Base-by-base conservation (phyloP, 768 basidiomycete genomes). In the Pleurotus giganteus region DNA sequence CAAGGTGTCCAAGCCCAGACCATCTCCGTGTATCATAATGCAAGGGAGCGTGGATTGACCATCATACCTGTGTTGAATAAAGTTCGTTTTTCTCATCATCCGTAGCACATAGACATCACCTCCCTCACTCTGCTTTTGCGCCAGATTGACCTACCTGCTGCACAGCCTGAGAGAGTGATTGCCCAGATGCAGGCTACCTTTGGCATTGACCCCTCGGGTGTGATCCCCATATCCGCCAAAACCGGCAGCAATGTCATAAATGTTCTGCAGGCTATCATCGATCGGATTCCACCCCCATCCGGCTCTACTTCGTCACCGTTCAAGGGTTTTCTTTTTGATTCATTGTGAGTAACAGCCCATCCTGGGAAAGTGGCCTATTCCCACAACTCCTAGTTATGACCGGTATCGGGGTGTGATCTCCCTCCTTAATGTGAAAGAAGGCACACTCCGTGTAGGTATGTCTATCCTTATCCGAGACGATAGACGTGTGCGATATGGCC, bases 1-100 rank as follows among this genome's bases (percentile, higher is more conserved):
- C 95, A 96, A 74, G 97, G 97, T 15, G 86, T 99, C 6, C 97
- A 99, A 70, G 97, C 97, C 0, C 97, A 99, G 70, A 94, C 95
- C 12, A 85, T 99, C 51, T 96, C 92, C 0, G 96, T 98, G 4
- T 95, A 90, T 61, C 91, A 96, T 61, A 83, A 88, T 43, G 96
- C 96, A 3, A 78, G 75, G 65, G 92, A 95, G 64, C 78, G 85
- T 32, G 86, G 89, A 1, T 70, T 96, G 26, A 86, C 78, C 36
- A 88, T 97, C 45, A 88, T 97, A 45, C 94, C 95, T 8, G 89
- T 98, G 19, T 74, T 97, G 31, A 98, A 97, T 76, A 98, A 97
- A 80, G 92, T 89, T 52, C 19, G 57, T 54, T 37, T 28, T 36
- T 13, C 4, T 45, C 47, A 11, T 58, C 43, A 32, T 6, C 13